phyloP scores from a whole-genome alignment of 768 basidiomycete species.

The Collybia nuda region DNA sequence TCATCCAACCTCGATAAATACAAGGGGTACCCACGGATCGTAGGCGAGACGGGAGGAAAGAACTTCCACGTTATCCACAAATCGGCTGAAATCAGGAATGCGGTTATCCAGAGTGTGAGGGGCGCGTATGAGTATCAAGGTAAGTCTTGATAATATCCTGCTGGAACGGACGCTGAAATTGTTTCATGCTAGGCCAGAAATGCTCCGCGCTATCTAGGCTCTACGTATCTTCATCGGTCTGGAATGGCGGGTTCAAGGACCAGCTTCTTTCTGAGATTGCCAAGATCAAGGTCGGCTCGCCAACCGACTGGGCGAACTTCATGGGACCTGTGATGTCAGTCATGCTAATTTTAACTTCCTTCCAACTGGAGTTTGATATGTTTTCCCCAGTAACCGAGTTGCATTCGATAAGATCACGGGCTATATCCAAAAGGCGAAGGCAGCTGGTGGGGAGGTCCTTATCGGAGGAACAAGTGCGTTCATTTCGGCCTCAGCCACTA shows the following conservation, averaged over 20 bases:
- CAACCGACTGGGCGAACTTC: slow-evolving; percentile 78
- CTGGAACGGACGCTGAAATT: not conserved
- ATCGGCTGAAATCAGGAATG: slow-evolving; percentile 84
- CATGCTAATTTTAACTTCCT: not conserved
- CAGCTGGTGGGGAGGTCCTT: slow-evolving; percentile 85
- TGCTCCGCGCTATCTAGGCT: slow-evolving; percentile 92
- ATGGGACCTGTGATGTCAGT: slow-evolving; percentile 95
- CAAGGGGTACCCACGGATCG: slow-evolving; percentile 88
- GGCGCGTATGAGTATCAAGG: slow-evolving; percentile 97
- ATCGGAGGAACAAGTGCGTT: slow-evolving; percentile 75
- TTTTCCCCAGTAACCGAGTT: slow-evolving; percentile 60
- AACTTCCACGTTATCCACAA: slow-evolving; percentile 96
- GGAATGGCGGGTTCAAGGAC: slow-evolving; percentile 86
- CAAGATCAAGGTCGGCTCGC: slow-evolving; percentile 84
- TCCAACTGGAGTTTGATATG: slow-evolving; percentile 2
- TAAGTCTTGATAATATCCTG: slow-evolving; percentile 15
- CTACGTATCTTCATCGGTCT: slow-evolving; percentile 86
- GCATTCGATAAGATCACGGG: slow-evolving; percentile 85
- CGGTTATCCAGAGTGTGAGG: slow-evolving; percentile 86
- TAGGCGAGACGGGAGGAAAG: slow-evolving; percentile 98
- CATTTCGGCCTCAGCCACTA: not conserved
- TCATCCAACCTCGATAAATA: slow-evolving; percentile 86
- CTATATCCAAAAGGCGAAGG: slow-evolving; percentile 86
- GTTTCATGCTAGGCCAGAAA: slow-evolving; percentile 79
- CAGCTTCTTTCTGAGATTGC: slow-evolving; percentile 70